Evolutionary conservation across 2,329 filamentous ascomycete species (phyloP).

Genomic region (Colletotrichum orbiculare): DNA sequence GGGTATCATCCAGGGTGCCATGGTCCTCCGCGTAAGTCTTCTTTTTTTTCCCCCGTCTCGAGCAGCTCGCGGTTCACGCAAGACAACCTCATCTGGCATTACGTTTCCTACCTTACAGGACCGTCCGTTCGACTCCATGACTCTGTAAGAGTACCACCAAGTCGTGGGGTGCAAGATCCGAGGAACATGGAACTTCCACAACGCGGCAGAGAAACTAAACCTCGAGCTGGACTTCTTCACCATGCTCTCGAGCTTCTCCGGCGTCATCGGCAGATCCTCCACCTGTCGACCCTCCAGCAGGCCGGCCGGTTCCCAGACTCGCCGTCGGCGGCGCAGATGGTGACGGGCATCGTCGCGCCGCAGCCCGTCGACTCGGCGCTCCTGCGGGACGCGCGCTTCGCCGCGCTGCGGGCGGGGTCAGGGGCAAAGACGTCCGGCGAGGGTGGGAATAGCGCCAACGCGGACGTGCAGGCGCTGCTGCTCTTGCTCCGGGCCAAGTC

Average conservation of each 20-base stretch:
- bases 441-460: neutral
- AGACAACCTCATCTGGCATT: neutral
- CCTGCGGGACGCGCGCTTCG: neutral
- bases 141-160: constrained; percentile 42
- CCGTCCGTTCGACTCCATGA: constrained; percentile 44
- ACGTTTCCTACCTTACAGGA: constrained; percentile 32
- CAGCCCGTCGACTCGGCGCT: constrained; percentile 40
- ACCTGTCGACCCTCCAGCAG: constrained; percentile 44
- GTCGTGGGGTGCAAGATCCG: constrained; percentile 47
- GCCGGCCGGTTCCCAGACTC: constrained; percentile 27
- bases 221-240: constrained; percentile 49
- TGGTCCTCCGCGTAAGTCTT: constrained; percentile 42
- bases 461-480: constrained; percentile 7
- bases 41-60: no score
- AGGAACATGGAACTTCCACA: constrained; percentile 54
- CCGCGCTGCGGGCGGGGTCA: neutral
- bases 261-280: constrained; percentile 44
- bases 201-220: constrained; percentile 38
- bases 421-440: neutral
- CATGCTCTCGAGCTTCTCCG: constrained; percentile 45
- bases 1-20: constrained; percentile 46
- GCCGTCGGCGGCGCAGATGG: constrained; percentile 40
- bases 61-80: no score
- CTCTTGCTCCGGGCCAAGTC: neutral
- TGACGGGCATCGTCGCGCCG: constrained; percentile 41